Base-by-base conservation (phyloP, 805 yeast genomes). In the Candida sanyiensis region DNA sequence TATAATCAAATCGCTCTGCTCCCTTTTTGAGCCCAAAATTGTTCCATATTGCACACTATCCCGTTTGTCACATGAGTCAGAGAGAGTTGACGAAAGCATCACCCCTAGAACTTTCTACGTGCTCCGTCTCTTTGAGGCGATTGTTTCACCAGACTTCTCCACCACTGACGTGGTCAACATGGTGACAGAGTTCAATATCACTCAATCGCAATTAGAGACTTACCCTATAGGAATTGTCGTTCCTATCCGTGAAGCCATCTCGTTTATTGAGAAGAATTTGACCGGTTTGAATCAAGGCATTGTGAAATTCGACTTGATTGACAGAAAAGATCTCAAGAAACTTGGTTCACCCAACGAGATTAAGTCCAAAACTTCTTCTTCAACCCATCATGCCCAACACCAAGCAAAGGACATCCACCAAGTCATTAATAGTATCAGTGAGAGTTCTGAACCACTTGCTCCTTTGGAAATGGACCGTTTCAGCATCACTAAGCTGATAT, bases 211-310 rank as follows among this genome's bases (percentile, higher is more conserved):
- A 34, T 57, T 87, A 6, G 84, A 83, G 28, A 72, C 87, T 0
- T 83, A 70, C 48, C 96, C 96, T 0, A 59, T 77, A 3, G 95
- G 95, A 0, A 65, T 88, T 1, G 60, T 72, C 23, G 58, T 83
- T 5, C 86, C 94, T 1, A 58, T 89, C 34, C 75, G 74, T 45
- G 87, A 78, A 42, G 72, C 78, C 1, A 59, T 83, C 13, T 66
- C 69, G 49, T 35, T 70, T 79, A 51, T 85, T 73, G 58, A 73
- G 68, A 38, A 65, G 60, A 19, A 69, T 77, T 1, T 71, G 71
- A 2, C 68, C 67, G 25, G 72, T 63, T 27, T 74, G 70, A 75
- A 69, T 59, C 37, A 53, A 38, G 22, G 62, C 15, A 42, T 42
- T n/a, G 42, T 52, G 3, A 71, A 73, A 12, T 62, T 82, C 16